Conservation (phyloP, 805 yeast genomes). For the Barnettozyma californica region DNA sequence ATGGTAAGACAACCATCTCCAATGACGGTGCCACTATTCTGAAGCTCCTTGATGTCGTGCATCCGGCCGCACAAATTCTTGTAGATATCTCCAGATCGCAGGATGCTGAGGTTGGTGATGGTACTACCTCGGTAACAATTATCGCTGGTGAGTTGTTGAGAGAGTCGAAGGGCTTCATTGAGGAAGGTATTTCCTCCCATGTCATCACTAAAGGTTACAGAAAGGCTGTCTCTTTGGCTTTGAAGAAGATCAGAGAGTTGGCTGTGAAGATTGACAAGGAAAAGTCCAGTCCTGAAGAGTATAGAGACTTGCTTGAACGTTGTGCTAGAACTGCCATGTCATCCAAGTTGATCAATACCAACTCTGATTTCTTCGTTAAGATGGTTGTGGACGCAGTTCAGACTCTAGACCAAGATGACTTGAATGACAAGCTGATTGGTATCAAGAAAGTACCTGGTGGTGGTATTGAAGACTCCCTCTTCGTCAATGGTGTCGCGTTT, state of each 20-base stretch:
- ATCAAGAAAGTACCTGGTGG: conserved; percentile 96
- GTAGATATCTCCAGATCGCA: conserved; percentile 94
- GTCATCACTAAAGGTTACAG: conserved; percentile 83
- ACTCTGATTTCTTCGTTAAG: conserved; percentile 84
- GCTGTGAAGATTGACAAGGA: conserved; percentile 62
- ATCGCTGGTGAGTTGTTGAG: conserved; percentile 92
- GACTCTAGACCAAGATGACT: conserved; percentile 74
- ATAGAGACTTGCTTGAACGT: conserved; percentile 74
- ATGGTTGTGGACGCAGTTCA: conserved; percentile 97
- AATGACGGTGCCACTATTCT: conserved; percentile 98
- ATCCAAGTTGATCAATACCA: conserved; percentile 83
- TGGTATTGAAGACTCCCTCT: conserved; percentile 86
- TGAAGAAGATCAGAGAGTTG: conserved; percentile 64
- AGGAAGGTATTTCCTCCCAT: conserved; percentile 93
- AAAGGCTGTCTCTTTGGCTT: conserved; percentile 74
- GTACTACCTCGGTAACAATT: conserved; percentile 93
- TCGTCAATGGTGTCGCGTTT: conserved; percentile 93
- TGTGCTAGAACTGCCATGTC: conserved; percentile 98
- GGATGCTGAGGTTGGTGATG: conserved; percentile 98
- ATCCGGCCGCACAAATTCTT: conserved; percentile 95
- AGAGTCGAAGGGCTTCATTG: conserved; percentile 85
- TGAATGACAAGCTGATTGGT: conserved; percentile 89
- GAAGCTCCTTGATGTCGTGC: conserved; percentile 88
- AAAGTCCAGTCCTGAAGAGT: conserved; percentile 41
- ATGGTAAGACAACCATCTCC: conserved; percentile 89